A percentile compares a stretch with the other conserved stretches of the same genome.
Conservation (phyloP, 768 basidiomycete genomes). For the Dioszegia aurantiaca region DNA sequence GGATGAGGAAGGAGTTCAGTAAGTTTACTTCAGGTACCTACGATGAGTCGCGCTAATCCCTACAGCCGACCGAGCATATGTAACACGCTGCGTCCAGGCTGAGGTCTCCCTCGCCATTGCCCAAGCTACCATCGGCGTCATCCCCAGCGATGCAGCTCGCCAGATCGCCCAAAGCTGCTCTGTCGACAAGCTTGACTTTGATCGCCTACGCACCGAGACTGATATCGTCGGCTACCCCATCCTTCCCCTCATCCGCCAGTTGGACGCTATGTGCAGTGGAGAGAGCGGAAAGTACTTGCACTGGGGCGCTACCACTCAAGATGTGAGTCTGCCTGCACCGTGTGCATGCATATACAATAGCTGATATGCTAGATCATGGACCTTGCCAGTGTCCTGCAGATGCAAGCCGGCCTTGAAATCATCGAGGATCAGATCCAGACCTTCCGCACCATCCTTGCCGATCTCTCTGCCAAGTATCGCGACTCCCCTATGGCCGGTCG, state of each 20-base stretch:
- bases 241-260: slow-evolving; percentile 15
- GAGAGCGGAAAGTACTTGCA: slow-evolving; percentile 13
- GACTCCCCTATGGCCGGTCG: slow-evolving; percentile 17
- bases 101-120: slow-evolving; percentile 14
- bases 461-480: slow-evolving; percentile 6
- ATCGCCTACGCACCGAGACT: slow-evolving; percentile 13
- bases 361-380: slow-evolving; percentile 10
- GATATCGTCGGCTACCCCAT: slow-evolving; percentile 20
- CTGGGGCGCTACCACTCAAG: slow-evolving; percentile 11
- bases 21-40: neutral
- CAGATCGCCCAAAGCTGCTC: neutral
- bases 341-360: neutral
- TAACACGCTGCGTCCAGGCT: slow-evolving; percentile 11
- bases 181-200: slow-evolving; percentile 11
- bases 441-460: slow-evolving; percentile 11
- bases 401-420: slow-evolving; percentile 11
- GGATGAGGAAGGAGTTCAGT: slow-evolving; percentile 15
- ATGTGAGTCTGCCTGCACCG: neutral
- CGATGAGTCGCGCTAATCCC: neutral
- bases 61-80: slow-evolving; percentile 8
- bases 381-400: slow-evolving; percentile 13
- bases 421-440: slow-evolving; percentile 16
- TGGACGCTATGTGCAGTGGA: slow-evolving; percentile 11
- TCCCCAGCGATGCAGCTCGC: slow-evolving; percentile 6
- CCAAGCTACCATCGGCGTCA: slow-evolving; percentile 11